These are phyloP conservation scores for Paecilomyces niveus DNA, from an alignment of 2,329 filamentous ascomycete genomes.

Conservation along the genomic window DNA sequence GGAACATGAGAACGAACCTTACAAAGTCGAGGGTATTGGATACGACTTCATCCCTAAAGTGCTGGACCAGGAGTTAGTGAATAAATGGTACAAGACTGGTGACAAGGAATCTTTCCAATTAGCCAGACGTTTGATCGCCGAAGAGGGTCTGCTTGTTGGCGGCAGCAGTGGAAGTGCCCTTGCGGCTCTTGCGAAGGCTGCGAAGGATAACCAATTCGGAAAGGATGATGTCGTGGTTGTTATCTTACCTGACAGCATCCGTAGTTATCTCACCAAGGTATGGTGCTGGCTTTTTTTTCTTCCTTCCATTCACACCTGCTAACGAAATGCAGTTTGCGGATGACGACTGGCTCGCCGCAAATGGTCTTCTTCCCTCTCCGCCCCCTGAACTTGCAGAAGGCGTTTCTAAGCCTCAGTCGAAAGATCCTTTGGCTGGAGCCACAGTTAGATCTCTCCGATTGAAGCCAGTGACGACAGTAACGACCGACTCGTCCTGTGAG, in stretches of 20 bases:
- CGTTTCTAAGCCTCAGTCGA: conserved; percentile 25
- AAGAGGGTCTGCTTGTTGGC: conserved; percentile 89
- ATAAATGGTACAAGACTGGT: conserved; percentile 98
- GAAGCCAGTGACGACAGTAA: conserved; percentile 86
- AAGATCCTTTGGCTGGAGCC: conserved; percentile 67
- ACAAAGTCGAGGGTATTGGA: conserved; percentile 98
- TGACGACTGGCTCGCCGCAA: conserved; percentile 97
- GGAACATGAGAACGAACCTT: conserved; percentile 70
- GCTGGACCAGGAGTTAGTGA: conserved; percentile 68
- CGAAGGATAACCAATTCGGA: conserved; percentile 67
- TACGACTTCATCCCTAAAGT: conserved; percentile 98
- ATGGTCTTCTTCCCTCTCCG: conserved; percentile 71
- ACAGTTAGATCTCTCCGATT: conserved; percentile 78
- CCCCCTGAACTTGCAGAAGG: conserved; percentile 36
- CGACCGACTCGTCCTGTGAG: conserved; percentile 62
- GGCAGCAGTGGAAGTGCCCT: conserved; percentile 92
- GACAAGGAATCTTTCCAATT: conserved; percentile 86
- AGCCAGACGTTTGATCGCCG: conserved; percentile 81
- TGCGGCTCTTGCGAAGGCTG: conserved; percentile 68
- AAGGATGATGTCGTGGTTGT: conserved; percentile 87
- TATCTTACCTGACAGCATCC: conserved; percentile 87
- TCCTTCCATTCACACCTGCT: conserved; percentile 4
- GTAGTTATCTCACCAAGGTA: conserved; percentile 89
- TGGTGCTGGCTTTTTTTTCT: conserved; percentile 1
- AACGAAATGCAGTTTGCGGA: conserved; percentile 64